phyloP scores from a whole-genome alignment of 139 green algal species.

The Pleodorina starrii region DNA sequence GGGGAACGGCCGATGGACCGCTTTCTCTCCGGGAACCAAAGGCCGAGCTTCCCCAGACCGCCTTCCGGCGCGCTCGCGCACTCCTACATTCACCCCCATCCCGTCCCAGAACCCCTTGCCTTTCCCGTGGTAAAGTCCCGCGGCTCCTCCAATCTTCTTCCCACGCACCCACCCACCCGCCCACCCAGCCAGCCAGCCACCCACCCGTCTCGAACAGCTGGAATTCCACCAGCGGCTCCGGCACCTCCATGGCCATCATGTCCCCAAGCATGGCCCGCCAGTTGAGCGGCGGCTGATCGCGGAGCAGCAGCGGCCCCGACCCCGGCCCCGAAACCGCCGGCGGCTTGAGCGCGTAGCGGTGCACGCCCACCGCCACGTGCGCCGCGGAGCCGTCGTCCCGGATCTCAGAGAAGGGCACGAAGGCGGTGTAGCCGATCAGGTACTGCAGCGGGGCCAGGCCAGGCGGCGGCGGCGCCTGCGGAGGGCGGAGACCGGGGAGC shows the following conservation, averaged over 20 bases:
- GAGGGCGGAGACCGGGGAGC: no score
- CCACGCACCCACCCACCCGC: no score
- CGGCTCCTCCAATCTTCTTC: no score
- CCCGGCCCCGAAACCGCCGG: no score
- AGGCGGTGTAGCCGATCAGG: constrained; percentile 59
- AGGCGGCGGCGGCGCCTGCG: constrained; percentile 29
- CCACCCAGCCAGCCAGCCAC: no score
- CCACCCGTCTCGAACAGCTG: constrained; percentile 65
- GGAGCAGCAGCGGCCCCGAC: constrained; percentile 48
- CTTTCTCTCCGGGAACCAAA: no score
- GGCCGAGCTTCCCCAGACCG: no score
- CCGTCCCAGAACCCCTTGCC: no score
- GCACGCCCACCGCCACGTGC: constrained; percentile 61
- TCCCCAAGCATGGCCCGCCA: constrained; percentile 69
- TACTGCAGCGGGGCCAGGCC: constrained; percentile 36
- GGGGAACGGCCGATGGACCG: no score
- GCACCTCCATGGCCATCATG: constrained; percentile 52
- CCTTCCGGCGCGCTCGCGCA: no score
- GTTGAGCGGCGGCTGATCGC: constrained; percentile 62
- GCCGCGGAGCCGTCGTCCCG: constrained; percentile 46
- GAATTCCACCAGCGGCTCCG: constrained; percentile 68
- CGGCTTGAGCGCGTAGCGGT: constrained; percentile 57
- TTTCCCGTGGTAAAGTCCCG: no score
- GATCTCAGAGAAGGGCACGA: constrained; percentile 63
- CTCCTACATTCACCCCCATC: no score